phyloP scores from a whole-genome alignment of 108 stramenopile genomes.

The Phaeodactylum tricornutum region DNA sequence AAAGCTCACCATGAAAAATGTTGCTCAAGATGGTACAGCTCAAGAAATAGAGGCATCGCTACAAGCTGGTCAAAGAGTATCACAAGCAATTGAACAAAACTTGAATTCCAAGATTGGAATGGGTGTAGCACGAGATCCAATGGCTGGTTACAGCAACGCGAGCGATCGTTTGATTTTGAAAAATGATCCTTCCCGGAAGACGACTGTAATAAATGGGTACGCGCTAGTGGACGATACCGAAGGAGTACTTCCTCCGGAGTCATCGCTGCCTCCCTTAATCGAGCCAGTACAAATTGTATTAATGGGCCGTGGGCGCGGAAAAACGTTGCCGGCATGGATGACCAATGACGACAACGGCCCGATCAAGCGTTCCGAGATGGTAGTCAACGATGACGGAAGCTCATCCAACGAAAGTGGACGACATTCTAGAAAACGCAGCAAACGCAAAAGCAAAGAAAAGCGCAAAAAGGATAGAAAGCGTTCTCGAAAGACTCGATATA shows the following conservation, averaged over 20 bases:
- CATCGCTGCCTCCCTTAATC: background rate
- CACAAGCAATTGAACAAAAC: conserved; percentile 15
- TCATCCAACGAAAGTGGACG: conserved; percentile 3
- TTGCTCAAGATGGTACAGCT: conserved; percentile 29
- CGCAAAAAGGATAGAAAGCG: conserved; percentile 5
- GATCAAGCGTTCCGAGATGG: conserved; percentile 6
- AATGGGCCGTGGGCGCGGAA: conserved; percentile 52
- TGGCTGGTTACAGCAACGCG: too few relatives aligned
- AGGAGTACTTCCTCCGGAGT: conserved; percentile 26
- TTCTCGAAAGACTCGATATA: conserved; percentile 8
- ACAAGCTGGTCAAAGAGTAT: background rate
- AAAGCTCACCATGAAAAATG: conserved; percentile 52
- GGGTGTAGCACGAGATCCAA: conserved; percentile 56
- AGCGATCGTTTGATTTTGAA: conserved; percentile 17
- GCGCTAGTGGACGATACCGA: conserved; percentile 57
- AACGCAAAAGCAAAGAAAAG: conserved; percentile 14
- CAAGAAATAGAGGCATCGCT: background rate
- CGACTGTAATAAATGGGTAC: conserved; percentile 34
- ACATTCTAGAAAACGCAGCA: conserved; percentile 1
- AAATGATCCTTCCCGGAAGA: conserved; percentile 1
- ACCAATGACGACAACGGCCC: conserved; percentile 17
- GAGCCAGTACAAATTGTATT: conserved; percentile 4
- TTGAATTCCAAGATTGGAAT: conserved; percentile 63
- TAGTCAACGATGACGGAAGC: conserved; percentile 8
- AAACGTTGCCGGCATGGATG: conserved; percentile 61